Evolutionary conservation across 306 rosid species (phyloP).

Genomic region (Vigna trinervia): DNA sequence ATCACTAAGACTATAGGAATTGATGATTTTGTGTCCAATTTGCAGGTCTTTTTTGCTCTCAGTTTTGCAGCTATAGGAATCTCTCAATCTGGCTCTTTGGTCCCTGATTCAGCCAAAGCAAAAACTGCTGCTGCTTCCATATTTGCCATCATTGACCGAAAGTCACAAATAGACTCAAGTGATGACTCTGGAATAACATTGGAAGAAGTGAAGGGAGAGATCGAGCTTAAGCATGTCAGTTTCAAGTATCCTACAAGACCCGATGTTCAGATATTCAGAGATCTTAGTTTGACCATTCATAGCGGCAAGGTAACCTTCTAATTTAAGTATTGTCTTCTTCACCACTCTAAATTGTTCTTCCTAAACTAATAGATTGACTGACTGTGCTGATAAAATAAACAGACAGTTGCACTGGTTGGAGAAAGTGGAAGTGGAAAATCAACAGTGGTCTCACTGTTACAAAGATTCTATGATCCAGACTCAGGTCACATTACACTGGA

Average conservation of each 20-base stretch:
- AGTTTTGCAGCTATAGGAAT: conserved; percentile 64
- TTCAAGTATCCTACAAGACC: conserved; percentile 82
- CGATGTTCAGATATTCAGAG: conserved; percentile 63
- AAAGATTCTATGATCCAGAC: conserved; percentile 77
- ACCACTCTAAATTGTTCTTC: conserved; percentile 9
- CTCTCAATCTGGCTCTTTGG: conserved; percentile 62
- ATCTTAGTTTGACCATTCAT: conserved; percentile 68
- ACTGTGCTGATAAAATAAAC: conserved; percentile 14
- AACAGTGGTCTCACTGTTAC: conserved; percentile 73
- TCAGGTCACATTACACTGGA: conserved; percentile 73
- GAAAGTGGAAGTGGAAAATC: conserved; percentile 94
- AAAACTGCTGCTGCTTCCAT: conserved; percentile 67
- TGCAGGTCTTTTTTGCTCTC: conserved; percentile 77
- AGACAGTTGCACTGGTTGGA: conserved; percentile 83
- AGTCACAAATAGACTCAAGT: conserved; percentile 66
- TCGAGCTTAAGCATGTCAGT: conserved; percentile 65
- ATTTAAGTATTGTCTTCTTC: background rate
- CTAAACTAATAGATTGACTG: conserved; percentile 14
- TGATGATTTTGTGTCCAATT: conserved; percentile 9
- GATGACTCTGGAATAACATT: conserved; percentile 56
- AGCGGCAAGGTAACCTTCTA: conserved; percentile 65
- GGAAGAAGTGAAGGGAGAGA: conserved; percentile 67
- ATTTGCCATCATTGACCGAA: conserved; percentile 75
- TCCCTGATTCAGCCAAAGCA: conserved; percentile 63
- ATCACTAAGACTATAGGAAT: background rate